Conservation (phyloP, 2,329 filamentous ascomycete species). For the Aureobasidium sp. region DNA sequence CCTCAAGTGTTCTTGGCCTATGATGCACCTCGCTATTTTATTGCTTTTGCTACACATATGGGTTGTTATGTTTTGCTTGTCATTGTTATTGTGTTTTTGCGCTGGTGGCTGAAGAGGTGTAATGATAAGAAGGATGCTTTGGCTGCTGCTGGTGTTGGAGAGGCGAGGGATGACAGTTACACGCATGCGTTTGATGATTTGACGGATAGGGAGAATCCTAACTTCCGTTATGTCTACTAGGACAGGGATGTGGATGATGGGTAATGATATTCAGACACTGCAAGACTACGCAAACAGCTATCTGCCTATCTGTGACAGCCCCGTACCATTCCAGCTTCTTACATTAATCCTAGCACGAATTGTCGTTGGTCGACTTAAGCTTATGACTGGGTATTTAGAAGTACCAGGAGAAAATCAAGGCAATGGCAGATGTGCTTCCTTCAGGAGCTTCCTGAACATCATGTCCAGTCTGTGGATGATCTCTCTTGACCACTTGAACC, state of each 20-base stretch:
- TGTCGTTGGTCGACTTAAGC: no score
- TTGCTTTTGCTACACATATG: constrained; percentile 60
- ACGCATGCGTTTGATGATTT: constrained; percentile 25
- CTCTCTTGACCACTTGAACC: no score
- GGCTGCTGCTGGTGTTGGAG: constrained; percentile 17
- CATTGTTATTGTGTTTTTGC: constrained; percentile 23
- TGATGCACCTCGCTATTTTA: constrained; percentile 58
- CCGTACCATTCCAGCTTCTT: no score
- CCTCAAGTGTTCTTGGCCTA: constrained; percentile 55
- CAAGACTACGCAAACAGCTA: no score
- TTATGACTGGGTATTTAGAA: no score
- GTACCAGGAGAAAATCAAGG: no score
- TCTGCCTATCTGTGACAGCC: no score
- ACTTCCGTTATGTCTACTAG: constrained; percentile 27
- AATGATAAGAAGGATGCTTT: constrained; percentile 31
- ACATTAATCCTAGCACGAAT: no score
- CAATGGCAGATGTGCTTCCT: no score
- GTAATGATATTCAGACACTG: no score
- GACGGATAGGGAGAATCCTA: constrained; percentile 24
- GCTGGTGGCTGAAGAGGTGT: constrained; percentile 32
- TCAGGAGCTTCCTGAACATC: no score
- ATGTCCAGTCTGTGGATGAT: background rate
- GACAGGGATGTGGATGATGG: background rate
- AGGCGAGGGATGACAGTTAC: constrained; percentile 15
- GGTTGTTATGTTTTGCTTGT: constrained; percentile 53